Conservation (phyloP, 1,284 basidiomycete species). For the Dichomitus squalens region DNA sequence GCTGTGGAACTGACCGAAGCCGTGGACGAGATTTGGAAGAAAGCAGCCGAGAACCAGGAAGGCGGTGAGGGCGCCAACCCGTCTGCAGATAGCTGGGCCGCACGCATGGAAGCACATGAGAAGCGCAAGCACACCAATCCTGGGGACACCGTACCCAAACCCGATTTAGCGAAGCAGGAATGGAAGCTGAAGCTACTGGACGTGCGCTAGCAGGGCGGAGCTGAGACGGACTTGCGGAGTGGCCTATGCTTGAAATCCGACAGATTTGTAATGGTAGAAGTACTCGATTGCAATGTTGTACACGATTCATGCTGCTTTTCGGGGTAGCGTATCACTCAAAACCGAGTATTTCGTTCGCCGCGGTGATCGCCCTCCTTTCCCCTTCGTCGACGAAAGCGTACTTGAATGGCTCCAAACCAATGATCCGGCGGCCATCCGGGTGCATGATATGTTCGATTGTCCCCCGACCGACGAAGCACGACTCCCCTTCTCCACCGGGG, state of each 20-base stretch:
- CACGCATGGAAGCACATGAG: slow-evolving; percentile 62
- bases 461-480: slow-evolving; percentile 52
- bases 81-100: slow-evolving; percentile 57
- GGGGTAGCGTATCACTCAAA: slow-evolving; percentile 5
- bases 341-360: slow-evolving; percentile 29
- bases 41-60: slow-evolving; percentile 26
- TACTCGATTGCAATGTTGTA: slow-evolving; percentile 9
- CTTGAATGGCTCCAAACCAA: slow-evolving; percentile 40
- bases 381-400: slow-evolving; percentile 20
- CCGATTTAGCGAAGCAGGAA: slow-evolving; percentile 48
- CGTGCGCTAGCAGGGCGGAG: background rate
- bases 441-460: slow-evolving; percentile 44
- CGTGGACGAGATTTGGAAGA: slow-evolving; percentile 65
- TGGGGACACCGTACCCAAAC: slow-evolving; percentile 59
- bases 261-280: slow-evolving; percentile 2
- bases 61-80: slow-evolving; percentile 34
- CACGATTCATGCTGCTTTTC: background rate
- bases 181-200: slow-evolving; percentile 53
- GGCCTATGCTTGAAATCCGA: background rate
- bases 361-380: slow-evolving; percentile 24
- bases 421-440: slow-evolving; percentile 35
- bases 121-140: slow-evolving; percentile 53
- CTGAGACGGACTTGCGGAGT: background rate
- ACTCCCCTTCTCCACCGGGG: slow-evolving; percentile 75
- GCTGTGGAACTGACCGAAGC: slow-evolving; percentile 52